Evolutionary conservation across 257 asterid genomes (phyloP).

Genomic region (Datura wrightii): DNA sequence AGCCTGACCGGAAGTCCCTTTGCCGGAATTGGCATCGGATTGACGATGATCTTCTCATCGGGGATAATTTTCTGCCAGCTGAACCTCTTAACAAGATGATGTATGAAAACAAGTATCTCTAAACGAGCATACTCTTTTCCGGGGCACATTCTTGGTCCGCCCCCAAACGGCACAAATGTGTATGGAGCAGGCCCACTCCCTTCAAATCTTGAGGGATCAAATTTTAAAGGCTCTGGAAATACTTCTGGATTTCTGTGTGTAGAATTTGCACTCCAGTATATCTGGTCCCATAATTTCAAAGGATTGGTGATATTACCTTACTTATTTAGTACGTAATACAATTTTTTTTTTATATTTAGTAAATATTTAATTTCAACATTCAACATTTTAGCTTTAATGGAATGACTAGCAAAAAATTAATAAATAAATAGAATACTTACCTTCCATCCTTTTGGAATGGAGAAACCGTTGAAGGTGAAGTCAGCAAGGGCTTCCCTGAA

Average conservation of each 20-base stretch:
- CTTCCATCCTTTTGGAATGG: slow-evolving; percentile 74
- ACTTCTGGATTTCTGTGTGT: slow-evolving; percentile 56
- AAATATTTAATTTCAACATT: no score
- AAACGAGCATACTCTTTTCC: slow-evolving; percentile 63
- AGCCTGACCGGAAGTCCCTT: slow-evolving; percentile 62
- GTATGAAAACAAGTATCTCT: slow-evolving; percentile 65
- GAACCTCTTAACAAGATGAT: slow-evolving; percentile 60
- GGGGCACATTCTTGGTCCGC: slow-evolving; percentile 70
- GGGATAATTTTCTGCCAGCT: slow-evolving; percentile 50
- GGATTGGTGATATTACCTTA: no score
- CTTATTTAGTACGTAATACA: no score
- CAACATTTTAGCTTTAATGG: no score
- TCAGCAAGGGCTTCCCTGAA: slow-evolving; percentile 65
- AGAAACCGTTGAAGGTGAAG: slow-evolving; percentile 61
- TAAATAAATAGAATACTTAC: slow-evolving; percentile 18
- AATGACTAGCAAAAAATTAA: no score
- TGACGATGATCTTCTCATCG: slow-evolving; percentile 57
- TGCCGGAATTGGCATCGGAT: slow-evolving; percentile 61
- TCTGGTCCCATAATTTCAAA: slow-evolving; percentile 32
- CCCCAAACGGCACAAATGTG: slow-evolving; percentile 67
- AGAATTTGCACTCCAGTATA: slow-evolving; percentile 60
- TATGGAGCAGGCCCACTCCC: slow-evolving; percentile 65
- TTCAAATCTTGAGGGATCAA: slow-evolving; percentile 63
- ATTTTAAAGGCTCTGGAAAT: slow-evolving; percentile 52
- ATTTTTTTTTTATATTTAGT: no score